Evolutionary conservation across 805 yeast genomes (phyloP).

Genomic region (Citeromyces matritensis): DNA sequence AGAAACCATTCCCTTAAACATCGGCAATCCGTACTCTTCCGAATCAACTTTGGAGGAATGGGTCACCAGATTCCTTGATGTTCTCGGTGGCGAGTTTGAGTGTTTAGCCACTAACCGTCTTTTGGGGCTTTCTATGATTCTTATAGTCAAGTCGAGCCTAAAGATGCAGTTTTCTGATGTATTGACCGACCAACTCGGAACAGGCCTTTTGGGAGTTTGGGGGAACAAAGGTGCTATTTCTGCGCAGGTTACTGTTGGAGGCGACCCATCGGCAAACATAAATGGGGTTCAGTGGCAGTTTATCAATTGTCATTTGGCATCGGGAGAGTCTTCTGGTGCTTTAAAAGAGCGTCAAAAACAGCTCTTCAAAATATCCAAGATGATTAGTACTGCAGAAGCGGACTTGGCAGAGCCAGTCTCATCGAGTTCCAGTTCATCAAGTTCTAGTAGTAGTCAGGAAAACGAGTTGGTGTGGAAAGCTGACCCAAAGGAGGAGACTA

Average conservation of each 20-base stretch:
- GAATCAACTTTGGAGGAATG: slow-evolving; percentile 12
- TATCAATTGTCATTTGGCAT: slow-evolving; percentile 31
- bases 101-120: slow-evolving; percentile 22
- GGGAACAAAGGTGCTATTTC: slow-evolving; percentile 41
- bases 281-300: slow-evolving; percentile 12
- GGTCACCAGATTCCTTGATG: slow-evolving; percentile 7
- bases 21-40: slow-evolving; percentile 13
- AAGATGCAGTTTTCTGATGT: slow-evolving; percentile 17
- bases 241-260: slow-evolving; percentile 20
- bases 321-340: slow-evolving; percentile 15
- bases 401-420: not conserved
- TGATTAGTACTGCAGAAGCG: not conserved
- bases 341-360: slow-evolving; percentile 4
- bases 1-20: slow-evolving; percentile 24
- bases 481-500: not conserved
- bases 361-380: slow-evolving; percentile 3
- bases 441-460: not conserved
- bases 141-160: slow-evolving; percentile 16
- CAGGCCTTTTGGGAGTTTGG: slow-evolving; percentile 33
- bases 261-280: slow-evolving; percentile 10
- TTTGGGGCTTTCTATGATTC: slow-evolving; percentile 27
- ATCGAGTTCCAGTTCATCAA: no score
- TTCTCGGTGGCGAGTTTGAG: slow-evolving; percentile 13
- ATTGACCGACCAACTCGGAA: slow-evolving; percentile 25
- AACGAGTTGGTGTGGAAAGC: not conserved